phyloP scores from a whole-genome alignment of 23 red algal genomes.

The Gracilariopsis chorda region DNA sequence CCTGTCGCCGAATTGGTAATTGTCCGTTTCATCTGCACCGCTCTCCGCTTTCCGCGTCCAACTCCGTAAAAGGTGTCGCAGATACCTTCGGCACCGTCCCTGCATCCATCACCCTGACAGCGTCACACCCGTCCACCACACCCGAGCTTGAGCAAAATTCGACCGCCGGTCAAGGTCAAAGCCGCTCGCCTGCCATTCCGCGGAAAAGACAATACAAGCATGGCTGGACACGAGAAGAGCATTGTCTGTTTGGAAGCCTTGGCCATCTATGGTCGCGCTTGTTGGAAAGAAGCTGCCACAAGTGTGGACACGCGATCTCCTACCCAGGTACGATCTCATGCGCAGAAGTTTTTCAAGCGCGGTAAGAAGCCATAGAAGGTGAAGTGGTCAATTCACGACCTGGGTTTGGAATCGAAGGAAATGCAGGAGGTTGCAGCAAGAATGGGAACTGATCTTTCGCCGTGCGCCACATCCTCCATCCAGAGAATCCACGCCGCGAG shows the following conservation, averaged over 20 bases:
- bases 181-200: too few relatives aligned
- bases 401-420: conserved; percentile 43
- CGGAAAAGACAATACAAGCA: conserved; percentile 39
- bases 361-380: conserved; percentile 26
- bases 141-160: not conserved
- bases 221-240: conserved; percentile 70
- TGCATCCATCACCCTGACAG: not conserved
- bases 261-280: conserved; percentile 17
- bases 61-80: conserved; percentile 12
- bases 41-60: not conserved
- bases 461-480: too few relatives aligned
- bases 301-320: conserved; percentile 29
- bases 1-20: conserved; percentile 46
- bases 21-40: conserved; percentile 54
- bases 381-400: conserved; percentile 76
- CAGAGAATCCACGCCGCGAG: too few relatives aligned
- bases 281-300: conserved; percentile 62
- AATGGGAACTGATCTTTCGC: too few relatives aligned
- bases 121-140: not conserved
- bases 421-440: conserved; percentile 54
- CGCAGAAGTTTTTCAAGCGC: conserved; percentile 66
- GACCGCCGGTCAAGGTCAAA: not conserved
- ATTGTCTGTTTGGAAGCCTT: conserved; percentile 75
- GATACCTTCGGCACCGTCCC: not conserved
- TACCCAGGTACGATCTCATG: conserved; percentile 68